Conservation (phyloP, 2,329 filamentous ascomycete species). For the Cadophora sp. region DNA sequence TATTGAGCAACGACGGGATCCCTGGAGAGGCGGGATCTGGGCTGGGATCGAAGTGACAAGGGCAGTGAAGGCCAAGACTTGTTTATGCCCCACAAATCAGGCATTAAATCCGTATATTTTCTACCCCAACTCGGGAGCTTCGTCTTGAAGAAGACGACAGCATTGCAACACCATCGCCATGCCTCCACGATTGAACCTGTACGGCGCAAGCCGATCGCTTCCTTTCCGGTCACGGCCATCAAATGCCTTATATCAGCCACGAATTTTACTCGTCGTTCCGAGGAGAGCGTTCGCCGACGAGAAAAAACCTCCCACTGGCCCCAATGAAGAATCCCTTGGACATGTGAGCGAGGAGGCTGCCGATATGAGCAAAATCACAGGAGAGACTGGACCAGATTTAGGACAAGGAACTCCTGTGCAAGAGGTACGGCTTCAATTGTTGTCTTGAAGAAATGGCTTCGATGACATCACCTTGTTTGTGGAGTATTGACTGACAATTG, state of each 20-base stretch:
- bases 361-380: constrained; percentile 62
- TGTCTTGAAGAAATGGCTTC: constrained; percentile 19
- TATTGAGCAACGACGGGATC: constrained; percentile 16
- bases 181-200: constrained; percentile 61
- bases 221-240: constrained; percentile 48
- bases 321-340: constrained; percentile 59
- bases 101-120: neutral
- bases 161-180: constrained; percentile 47
- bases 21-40: constrained; percentile 11
- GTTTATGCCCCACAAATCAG: neutral
- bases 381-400: constrained; percentile 64
- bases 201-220: constrained; percentile 51
- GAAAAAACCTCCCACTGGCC: constrained; percentile 45
- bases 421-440: constrained; percentile 56
- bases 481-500: constrained; percentile 25
- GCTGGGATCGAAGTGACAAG: too few relatives aligned
- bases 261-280: constrained; percentile 35
- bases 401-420: constrained; percentile 70
- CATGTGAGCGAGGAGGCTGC: constrained; percentile 71
- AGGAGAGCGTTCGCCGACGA: constrained; percentile 42
- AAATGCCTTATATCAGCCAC: constrained; percentile 41
- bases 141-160: neutral
- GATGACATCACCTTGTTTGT: constrained; percentile 30
- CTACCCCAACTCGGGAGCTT: neutral
- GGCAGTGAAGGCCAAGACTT: too few relatives aligned